phyloP scores from a whole-genome alignment of 768 basidiomycete genomes.

The Amanita rimosa region DNA sequence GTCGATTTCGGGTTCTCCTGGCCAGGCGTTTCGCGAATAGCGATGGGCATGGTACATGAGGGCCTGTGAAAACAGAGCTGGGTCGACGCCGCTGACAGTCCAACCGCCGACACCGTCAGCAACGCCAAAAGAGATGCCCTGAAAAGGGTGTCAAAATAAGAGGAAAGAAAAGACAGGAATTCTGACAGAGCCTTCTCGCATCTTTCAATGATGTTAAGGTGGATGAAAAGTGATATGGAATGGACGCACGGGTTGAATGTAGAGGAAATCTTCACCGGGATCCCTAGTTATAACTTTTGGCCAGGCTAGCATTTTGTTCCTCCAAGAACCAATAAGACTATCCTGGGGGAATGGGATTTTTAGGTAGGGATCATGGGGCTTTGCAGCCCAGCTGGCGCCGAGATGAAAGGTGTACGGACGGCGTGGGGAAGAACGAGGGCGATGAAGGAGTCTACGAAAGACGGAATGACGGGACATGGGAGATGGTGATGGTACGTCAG shows the following conservation, averaged over 20 bases:
- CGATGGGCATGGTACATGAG: constrained; percentile 81
- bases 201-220: constrained; percentile 27
- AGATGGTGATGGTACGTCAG: not conserved
- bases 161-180: constrained; percentile 6
- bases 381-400: constrained; percentile 70
- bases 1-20: constrained; percentile 76
- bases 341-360: constrained; percentile 46
- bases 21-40: constrained; percentile 64
- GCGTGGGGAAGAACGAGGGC: constrained; percentile 4
- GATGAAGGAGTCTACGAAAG: not conserved
- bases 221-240: not conserved
- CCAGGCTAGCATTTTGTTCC: constrained; percentile 47
- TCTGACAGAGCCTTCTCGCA: constrained; percentile 72
- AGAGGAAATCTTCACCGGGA: constrained; percentile 40
- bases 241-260: constrained; percentile 52
- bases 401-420: constrained; percentile 63
- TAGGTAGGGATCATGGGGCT: constrained; percentile 35
- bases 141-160: constrained; percentile 17
- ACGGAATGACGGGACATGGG: not conserved
- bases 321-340: constrained; percentile 54
- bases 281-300: constrained; percentile 28
- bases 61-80: constrained; percentile 82
- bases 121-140: constrained; percentile 76
- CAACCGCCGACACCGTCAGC: constrained; percentile 95
- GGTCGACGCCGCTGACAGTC: constrained; percentile 75